phyloP scores from a whole-genome alignment of 2,329 filamentous ascomycete genomes.

The Cylindrodendrum hubeiense region DNA sequence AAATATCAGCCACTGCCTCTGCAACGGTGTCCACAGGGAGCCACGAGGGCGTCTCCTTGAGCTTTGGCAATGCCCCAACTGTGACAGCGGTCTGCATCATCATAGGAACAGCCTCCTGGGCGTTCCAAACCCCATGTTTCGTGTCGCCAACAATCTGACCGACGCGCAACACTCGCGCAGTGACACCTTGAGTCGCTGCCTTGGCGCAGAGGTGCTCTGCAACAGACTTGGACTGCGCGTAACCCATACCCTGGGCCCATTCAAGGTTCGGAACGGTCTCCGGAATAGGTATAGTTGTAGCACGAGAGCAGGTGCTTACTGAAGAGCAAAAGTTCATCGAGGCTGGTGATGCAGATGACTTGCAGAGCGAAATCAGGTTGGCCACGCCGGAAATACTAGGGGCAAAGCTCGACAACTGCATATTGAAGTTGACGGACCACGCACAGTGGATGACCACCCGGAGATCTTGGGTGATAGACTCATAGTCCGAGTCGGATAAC shows the following conservation, averaged over 20 bases:
- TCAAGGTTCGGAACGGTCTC: constrained; percentile 51
- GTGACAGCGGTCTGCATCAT: constrained; percentile 61
- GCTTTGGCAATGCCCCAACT: constrained; percentile 58
- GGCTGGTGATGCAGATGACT: constrained; percentile 27
- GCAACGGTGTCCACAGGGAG: constrained; percentile 59
- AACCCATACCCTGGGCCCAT: constrained; percentile 58
- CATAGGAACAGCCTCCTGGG: constrained; percentile 63
- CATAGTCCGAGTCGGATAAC: constrained; percentile 44
- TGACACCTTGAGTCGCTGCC: constrained; percentile 51
- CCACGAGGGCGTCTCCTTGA: constrained; percentile 59
- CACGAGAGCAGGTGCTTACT: constrained; percentile 56
- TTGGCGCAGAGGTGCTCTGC: constrained; percentile 52
- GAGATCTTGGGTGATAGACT: constrained; percentile 47
- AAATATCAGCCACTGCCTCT: constrained; percentile 53
- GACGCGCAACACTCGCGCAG: constrained; percentile 55
- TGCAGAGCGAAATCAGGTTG: constrained; percentile 59
- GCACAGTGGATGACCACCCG: constrained; percentile 63
- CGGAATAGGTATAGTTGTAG: constrained; percentile 50
- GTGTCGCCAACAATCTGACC: constrained; percentile 65
- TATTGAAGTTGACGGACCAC: constrained; percentile 70
- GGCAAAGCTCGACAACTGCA: constrained; percentile 63
- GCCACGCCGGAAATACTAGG: constrained; percentile 57
- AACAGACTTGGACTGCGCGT: constrained; percentile 55
- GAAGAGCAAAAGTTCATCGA: constrained; percentile 66
- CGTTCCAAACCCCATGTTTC: constrained; percentile 61